phyloP scores from a whole-genome alignment of 1,284 basidiomycete genomes.

The Pisolithus thermaeus region DNA sequence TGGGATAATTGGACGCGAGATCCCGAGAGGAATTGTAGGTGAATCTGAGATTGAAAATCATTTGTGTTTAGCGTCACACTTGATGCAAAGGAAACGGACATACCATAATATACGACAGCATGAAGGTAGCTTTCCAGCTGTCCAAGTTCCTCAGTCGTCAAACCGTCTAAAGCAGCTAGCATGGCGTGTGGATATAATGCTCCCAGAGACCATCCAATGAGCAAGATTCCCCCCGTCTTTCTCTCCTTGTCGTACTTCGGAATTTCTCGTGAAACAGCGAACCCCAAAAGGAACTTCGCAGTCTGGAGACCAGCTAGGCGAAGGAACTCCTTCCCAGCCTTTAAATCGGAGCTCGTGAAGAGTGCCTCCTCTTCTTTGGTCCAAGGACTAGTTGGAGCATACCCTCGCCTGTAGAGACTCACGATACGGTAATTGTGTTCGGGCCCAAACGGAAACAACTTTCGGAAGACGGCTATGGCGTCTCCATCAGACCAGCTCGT shows the following conservation, averaged over 20 bases:
- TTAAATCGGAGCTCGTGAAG: background rate
- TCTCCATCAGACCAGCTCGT: background rate
- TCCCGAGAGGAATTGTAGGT: background rate
- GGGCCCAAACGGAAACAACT: constrained; percentile 17
- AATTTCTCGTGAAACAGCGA: constrained; percentile 16
- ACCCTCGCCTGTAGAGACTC: constrained; percentile 23
- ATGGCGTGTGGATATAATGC: constrained; percentile 6
- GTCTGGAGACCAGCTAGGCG: constrained; percentile 20
- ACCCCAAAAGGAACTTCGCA: constrained; percentile 19
- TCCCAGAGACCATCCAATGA: constrained; percentile 25
- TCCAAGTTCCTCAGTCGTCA: constrained; percentile 4
- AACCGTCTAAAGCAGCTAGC: constrained; percentile 18
- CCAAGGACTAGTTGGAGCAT: constrained; percentile 18
- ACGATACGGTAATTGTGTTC: constrained; percentile 21
- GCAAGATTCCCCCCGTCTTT: constrained; percentile 3
- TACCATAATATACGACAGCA: constrained; percentile 4
- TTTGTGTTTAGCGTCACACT: background rate
- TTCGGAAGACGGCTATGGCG: background rate
- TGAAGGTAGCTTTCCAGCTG: constrained; percentile 4
- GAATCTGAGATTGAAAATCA: background rate
- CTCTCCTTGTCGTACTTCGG: constrained; percentile 8
- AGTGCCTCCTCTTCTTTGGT: constrained; percentile 7
- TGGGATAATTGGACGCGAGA: background rate
- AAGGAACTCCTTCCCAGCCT: constrained; percentile 15
- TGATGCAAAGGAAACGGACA: background rate